These are phyloP conservation scores for Phyllostachys edulis DNA, from an alignment of 176 grass and related monocot species.

Conservation along the genomic window DNA sequence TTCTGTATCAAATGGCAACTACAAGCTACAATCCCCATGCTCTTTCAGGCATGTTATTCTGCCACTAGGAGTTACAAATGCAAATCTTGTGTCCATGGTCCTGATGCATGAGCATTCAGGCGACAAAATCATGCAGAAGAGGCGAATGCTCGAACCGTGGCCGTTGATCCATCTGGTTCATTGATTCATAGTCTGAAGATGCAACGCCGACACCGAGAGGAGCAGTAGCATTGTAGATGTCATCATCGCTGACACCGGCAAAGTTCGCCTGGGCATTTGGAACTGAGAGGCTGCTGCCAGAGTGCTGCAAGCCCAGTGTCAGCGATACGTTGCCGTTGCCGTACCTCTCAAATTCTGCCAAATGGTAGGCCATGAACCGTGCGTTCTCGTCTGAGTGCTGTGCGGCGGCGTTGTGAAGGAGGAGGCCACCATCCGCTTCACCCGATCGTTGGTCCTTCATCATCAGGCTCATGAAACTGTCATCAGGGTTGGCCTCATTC, in stretches of 20 bases:
- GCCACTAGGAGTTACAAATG: conserved; percentile 53
- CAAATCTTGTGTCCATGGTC: conserved; percentile 26
- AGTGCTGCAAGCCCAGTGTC: conserved; percentile 84
- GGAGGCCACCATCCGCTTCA: conserved; percentile 40
- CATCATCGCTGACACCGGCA: conserved; percentile 45
- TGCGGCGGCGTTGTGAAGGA: conserved; percentile 44
- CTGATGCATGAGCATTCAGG: conserved; percentile 52
- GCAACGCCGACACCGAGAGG: conserved; percentile 40
- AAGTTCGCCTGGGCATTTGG: conserved; percentile 59
- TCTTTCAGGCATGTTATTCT: conserved; percentile 69
- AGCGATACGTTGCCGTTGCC: conserved; percentile 71
- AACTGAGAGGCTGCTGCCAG: conserved; percentile 48
- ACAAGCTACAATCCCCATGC: conserved; percentile 67
- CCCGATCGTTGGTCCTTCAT: conserved; percentile 58
- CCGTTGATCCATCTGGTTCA: conserved; percentile 62
- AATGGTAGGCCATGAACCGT: conserved; percentile 67
- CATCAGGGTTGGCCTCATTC: conserved; percentile 55
- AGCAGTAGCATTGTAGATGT: conserved; percentile 60
- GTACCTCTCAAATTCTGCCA: conserved; percentile 62
- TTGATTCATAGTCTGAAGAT: conserved; percentile 54
- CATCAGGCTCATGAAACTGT: conserved; percentile 94
- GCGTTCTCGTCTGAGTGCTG: conserved; percentile 47
- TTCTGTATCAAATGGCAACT: conserved; percentile 72
- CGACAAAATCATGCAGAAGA: conserved; percentile 97
- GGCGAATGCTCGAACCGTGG: conserved; percentile 61